Percentiles rank a stretch among this genome's conserved stretches.
Evolutionary conservation across 306 rosid genomes (phyloP).

Genomic region (Comarum palustre): DNA sequence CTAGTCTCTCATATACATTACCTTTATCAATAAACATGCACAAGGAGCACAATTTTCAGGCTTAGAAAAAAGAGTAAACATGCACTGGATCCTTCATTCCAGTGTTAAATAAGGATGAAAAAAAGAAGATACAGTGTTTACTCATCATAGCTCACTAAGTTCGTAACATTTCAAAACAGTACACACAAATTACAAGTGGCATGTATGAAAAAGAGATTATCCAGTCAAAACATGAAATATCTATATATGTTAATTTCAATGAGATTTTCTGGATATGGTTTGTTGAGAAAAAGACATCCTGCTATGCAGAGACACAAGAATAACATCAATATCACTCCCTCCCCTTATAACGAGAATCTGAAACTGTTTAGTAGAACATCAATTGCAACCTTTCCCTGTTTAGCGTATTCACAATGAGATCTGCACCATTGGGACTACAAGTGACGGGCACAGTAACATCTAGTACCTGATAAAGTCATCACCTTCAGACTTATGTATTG

Average conservation of each 20-base stretch:
- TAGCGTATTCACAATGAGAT: slow-evolving; percentile 36
- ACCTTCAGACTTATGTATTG: slow-evolving; percentile 33
- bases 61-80: not conserved
- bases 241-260: not conserved
- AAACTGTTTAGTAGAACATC: slow-evolving; percentile 24
- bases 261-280: slow-evolving; percentile 9
- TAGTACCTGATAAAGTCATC: slow-evolving; percentile 22
- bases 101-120: not conserved
- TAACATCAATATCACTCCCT: slow-evolving; percentile 19
- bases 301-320: slow-evolving; percentile 13
- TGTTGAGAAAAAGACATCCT: slow-evolving; percentile 5
- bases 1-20: not conserved
- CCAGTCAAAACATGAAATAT: slow-evolving; percentile 26
- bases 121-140: not conserved
- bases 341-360: slow-evolving; percentile 24
- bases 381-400: slow-evolving; percentile 20
- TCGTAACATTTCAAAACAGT: not conserved
- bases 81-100: not conserved
- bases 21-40: not conserved
- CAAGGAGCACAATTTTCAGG: not conserved
- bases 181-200: slow-evolving; percentile 18
- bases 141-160: not conserved
- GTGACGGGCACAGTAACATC: slow-evolving; percentile 18
- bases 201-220: not conserved
- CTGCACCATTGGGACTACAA: slow-evolving; percentile 21